Base-by-base conservation (phyloP, 2,329 filamentous ascomycete species). In the Penicillium brasilianum region DNA sequence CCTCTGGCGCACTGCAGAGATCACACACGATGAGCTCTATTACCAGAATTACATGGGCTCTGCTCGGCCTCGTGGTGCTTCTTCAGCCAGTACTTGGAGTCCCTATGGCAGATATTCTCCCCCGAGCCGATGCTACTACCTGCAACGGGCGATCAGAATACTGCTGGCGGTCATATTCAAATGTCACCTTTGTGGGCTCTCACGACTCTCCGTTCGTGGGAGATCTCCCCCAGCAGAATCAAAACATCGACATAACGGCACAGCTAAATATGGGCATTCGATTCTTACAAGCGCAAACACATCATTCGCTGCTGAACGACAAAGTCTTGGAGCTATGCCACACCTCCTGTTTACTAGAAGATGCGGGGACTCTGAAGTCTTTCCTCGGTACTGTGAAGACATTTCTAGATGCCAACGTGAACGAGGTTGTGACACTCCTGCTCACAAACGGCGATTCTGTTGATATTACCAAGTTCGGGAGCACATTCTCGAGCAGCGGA, bases 141-240 rank as follows among this genome's bases (percentile, higher is more conserved):
- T 90, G 87, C 77, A 90, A 90, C 70, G 86, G 86, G 62, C 78
- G 82, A 56, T 68, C 82, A 1, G 80, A 81, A 41, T 83, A 86
- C 57, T 90, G 87, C 75, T 71, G 73, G 51, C 82, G 84, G 41
- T 76, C 73, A 44, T 90, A 89, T 76, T 85, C 85, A 63, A 81
- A 87, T 39, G 73, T 89, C 57, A 84, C 84, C n/a, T 83, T 85
- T 60, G 76, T 88, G 18, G 89, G 87, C 25, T 82, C 88, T 7
- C 89, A 91, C 76, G 84, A 91, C 76, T 85, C 84, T 14, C 83
- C 87, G 39, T 90, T 90, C 69, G 83, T 88, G 43, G 86, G 88
- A 43, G 66, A 79, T 54, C 68, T 82, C 9, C 80, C 81, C 1
- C 75, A 81, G 59, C 77, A 88, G 61, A 88, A 89, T 74, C 88